Conservation (phyloP, 768 basidiomycete species). For the Gyrodon lividus region DNA sequence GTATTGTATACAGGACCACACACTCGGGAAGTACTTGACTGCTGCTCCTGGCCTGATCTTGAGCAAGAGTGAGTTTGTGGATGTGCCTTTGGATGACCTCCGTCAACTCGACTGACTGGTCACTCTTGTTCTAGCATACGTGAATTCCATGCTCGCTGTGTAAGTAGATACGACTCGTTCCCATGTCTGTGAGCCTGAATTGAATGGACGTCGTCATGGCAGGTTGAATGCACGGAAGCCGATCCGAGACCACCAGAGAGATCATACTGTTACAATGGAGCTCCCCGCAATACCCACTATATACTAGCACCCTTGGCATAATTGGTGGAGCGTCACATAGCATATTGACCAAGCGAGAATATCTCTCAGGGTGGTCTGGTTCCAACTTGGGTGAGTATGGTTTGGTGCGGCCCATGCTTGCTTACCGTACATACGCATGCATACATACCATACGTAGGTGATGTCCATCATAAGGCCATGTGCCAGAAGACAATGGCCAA, state of each 20-base stretch:
- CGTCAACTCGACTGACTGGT: not conserved
- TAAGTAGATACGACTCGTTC: not conserved
- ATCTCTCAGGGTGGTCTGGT: too few species aligned
- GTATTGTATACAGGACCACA: conserved; percentile 6
- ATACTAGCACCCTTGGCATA: not conserved
- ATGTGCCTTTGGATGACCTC: not conserved
- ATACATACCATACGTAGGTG: too few species aligned
- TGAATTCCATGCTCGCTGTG: conserved; percentile 24
- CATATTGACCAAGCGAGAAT: too few species aligned
- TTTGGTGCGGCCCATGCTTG: too few species aligned
- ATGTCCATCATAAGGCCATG: too few species aligned
- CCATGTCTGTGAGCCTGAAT: not conserved
- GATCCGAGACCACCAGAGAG: conserved; percentile 13
- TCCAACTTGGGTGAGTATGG: too few species aligned
- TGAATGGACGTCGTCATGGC: not conserved
- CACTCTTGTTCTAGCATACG: conserved; percentile 12
- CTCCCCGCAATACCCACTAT: conserved; percentile 8
- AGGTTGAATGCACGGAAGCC: conserved; percentile 10
- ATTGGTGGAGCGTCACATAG: not conserved
- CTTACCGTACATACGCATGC: too few species aligned
- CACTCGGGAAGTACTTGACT: not conserved
- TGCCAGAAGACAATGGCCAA: too few species aligned
- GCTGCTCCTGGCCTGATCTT: conserved; percentile 10
- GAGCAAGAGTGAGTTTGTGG: conserved; percentile 11
- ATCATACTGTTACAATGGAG: not conserved